These are phyloP conservation scores for Grammothele lineata DNA, from an alignment of 768 basidiomycete species.

Conservation along the genomic window DNA sequence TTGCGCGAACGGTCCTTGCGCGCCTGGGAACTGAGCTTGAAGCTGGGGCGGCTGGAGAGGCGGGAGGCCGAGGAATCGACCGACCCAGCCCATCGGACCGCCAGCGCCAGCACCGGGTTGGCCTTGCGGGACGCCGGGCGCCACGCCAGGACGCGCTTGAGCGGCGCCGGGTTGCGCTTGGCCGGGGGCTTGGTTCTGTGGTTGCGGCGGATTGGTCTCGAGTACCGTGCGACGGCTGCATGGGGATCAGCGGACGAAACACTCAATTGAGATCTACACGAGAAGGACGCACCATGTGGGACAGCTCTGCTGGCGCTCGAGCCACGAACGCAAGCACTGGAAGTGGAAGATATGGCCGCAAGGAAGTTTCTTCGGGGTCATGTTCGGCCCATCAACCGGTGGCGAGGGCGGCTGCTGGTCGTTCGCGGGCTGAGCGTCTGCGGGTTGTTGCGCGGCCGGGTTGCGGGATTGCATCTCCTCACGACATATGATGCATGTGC, in stretches of 20 bases:
- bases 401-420: constrained; percentile 20
- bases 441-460: constrained; percentile 10
- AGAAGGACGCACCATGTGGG: constrained; percentile 78
- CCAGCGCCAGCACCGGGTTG: constrained; percentile 24
- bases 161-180: constrained; percentile 16
- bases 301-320: constrained; percentile 97
- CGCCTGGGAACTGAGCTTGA: constrained; percentile 19
- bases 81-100: constrained; percentile 39
- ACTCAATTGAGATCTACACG: no score
- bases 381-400: constrained; percentile 72
- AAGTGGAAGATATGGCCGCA: constrained; percentile 99
- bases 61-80: constrained; percentile 53
- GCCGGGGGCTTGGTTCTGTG: constrained; percentile 11
- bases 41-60: constrained; percentile 35
- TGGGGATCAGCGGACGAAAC: no score
- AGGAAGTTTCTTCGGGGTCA: constrained; percentile 92
- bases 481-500: constrained; percentile 96
- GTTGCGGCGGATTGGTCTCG: constrained; percentile 36
- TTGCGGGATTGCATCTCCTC: constrained; percentile 77
- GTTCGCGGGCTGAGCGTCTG: constrained; percentile 20
- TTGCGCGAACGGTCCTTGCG: constrained; percentile 6
- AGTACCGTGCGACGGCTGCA: constrained; percentile 78
- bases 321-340: constrained; percentile 94
- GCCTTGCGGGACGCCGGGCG: constrained; percentile 25
- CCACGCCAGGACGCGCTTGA: constrained; percentile 21